Conservation (phyloP, 2,329 filamentous ascomycete genomes). For the Mollisiaceae sp. region DNA sequence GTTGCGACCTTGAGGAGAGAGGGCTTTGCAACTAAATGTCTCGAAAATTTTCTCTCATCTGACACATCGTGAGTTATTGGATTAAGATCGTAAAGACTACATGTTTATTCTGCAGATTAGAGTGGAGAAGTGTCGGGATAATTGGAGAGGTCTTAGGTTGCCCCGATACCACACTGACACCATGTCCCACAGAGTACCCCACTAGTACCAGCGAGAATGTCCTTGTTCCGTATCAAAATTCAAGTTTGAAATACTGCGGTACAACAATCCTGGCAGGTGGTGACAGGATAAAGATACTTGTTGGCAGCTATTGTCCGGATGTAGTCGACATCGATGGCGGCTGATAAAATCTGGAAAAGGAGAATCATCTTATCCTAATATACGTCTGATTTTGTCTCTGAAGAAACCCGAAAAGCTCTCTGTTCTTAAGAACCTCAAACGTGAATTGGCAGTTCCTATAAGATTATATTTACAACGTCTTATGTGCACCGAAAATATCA, state of each 20-base stretch:
- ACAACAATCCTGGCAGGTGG: not conserved
- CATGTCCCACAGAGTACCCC: not conserved
- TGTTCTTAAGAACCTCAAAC: not conserved
- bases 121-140: not conserved
- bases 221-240: not conserved
- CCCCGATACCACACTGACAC: constrained; percentile 4
- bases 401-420: too few relatives aligned
- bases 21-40: not conserved
- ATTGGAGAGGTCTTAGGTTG: not conserved
- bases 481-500: not conserved
- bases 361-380: too few relatives aligned
- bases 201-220: not conserved
- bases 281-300: not conserved
- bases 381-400: too few relatives aligned
- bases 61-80: not conserved
- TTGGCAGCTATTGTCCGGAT: too few relatives aligned
- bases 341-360: too few relatives aligned
- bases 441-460: not conserved
- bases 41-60: not conserved
- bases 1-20: not conserved
- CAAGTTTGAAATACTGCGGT: not conserved
- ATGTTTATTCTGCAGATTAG: not conserved
- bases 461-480: not conserved
- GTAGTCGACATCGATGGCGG: too few relatives aligned
- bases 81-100: not conserved